Percentiles rank a stretch among this genome's conserved stretches.
Conservation (phyloP, 1,139 yeast genomes). For the Candida anutae region DNA sequence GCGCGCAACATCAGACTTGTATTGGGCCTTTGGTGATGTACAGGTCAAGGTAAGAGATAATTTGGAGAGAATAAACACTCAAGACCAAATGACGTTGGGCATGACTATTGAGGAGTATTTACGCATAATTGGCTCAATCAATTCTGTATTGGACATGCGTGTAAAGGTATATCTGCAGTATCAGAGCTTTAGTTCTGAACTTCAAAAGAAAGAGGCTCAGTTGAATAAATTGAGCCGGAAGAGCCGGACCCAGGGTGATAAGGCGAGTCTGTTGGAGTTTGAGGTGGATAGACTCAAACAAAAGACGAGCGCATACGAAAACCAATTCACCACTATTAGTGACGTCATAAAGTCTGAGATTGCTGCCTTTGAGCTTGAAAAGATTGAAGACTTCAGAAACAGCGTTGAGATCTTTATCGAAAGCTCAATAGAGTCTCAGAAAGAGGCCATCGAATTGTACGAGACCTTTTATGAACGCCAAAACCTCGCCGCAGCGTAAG, state of each 20-base stretch:
- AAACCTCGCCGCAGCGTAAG: conserved; percentile 16
- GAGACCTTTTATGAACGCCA: conserved; percentile 71
- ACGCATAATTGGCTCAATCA: conserved; percentile 69
- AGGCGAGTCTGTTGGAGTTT: conserved; percentile 41
- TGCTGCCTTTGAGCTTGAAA: conserved; percentile 62
- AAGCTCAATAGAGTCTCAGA: conserved; percentile 86
- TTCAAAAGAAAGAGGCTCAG: conserved; percentile 38
- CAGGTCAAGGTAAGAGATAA: conserved; percentile 68
- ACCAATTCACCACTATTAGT: conserved; percentile 53
- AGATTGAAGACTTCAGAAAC: conserved; percentile 79
- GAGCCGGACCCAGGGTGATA: conserved; percentile 58
- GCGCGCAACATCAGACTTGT: conserved; percentile 52
- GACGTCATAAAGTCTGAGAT: conserved; percentile 63
- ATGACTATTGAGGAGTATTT: conserved; percentile 83
- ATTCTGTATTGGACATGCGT: conserved; percentile 69
- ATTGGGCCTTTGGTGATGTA: conserved; percentile 55
- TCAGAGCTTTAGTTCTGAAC: conserved; percentile 37
- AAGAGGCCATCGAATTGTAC: conserved; percentile 92
- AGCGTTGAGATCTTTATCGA: conserved; percentile 88
- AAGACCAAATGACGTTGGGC: conserved; percentile 82
- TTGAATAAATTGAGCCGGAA: conserved; percentile 50
- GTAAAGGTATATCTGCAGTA: conserved; percentile 59
- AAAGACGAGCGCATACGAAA: conserved; percentile 49
- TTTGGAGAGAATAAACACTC: conserved; percentile 71
- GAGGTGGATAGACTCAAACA: conserved; percentile 55